Evolutionary conservation across 768 basidiomycete genomes (phyloP), one percentile per base, ranked within the genome.

Genomic region (Baorangia bicolor): DNA sequence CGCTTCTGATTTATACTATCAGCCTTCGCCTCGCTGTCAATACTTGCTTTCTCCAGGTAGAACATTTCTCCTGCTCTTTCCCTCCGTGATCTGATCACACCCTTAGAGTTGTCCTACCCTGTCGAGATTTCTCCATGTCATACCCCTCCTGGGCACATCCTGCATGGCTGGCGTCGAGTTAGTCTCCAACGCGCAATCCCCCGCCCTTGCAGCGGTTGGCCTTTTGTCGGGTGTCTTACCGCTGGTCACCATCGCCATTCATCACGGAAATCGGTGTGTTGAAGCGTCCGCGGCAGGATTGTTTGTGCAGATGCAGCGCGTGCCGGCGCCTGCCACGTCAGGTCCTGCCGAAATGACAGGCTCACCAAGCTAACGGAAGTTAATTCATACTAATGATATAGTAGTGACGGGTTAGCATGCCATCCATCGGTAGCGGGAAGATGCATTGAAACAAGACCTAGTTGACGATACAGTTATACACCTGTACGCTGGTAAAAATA

Each of bases 1-100:
- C 58, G 0, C 58, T 69, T 16, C 56, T 70, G 11, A 47, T 66
- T 4, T 70, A 67, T 35, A 69, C 64, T 11, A 60, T 64, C 45
- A 68, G 47, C 21, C 61, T 69, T 38, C 54, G 56, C 20, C 38
- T 64, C 23, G 51, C 56, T 14, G 42, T 43, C 39, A 48, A 56
- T 20, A 14, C 45, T 11, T 53, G 55, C 35, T 55, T 53, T 37
- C 21, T 62, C 34, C 50, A 44, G 0, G 68, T 66, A 38, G 30
- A 0, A 20, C 41, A n/a, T n/a, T n/a, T 9, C 43, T 18, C 10
- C 14, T 23, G 16, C 4, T 3, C 18, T 7, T 20, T 1, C n/a
- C 37, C 16, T 4, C 18, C 13, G 23, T 12, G 11, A 31, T 49
- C 35, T 31, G 4, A 49, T 7, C 13, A 3, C 14, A 20, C 16